phyloP scores from a whole-genome alignment of 2,329 filamentous ascomycete genomes.

The Metarhizium anisopliae region DNA sequence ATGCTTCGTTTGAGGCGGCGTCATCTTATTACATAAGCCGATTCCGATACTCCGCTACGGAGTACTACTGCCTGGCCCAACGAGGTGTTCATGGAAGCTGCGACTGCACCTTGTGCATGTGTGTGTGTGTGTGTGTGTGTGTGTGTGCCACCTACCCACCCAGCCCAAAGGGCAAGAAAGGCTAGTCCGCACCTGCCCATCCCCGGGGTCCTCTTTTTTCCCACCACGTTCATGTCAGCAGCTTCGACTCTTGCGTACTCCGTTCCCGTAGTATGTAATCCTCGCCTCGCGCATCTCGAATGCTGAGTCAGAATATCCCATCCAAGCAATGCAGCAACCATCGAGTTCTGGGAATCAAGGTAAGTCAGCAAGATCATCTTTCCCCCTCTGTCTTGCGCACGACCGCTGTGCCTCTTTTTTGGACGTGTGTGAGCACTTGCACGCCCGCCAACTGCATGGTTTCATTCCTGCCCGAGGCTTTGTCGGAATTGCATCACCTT shows the following conservation, averaged over 20 bases:
- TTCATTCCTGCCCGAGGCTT: not conserved
- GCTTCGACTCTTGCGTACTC: constrained; percentile 12
- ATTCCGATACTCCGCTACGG: not conserved
- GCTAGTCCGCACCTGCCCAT: not conserved
- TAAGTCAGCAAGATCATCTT: constrained; percentile 9
- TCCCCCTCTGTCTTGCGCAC: constrained; percentile 4
- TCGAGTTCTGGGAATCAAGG: constrained; percentile 13
- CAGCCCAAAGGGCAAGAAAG: not conserved
- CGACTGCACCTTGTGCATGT: too few relatives aligned
- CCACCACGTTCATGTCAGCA: constrained; percentile 14
- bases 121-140: not conserved
- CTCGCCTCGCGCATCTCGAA: constrained; percentile 11
- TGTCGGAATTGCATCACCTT: constrained; percentile 1
- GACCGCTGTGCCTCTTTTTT: not conserved
- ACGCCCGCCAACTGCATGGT: not conserved
- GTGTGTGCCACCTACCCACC: not conserved
- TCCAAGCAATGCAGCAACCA: constrained; percentile 12
- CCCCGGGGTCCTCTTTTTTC: constrained; percentile 9
- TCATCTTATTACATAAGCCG: not conserved
- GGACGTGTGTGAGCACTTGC: not conserved
- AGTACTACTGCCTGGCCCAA: not conserved
- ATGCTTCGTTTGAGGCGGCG: not conserved
- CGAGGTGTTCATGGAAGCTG: not conserved
- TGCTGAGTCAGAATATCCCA: constrained; percentile 14
- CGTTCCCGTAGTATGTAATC: constrained; percentile 7